Evolutionary conservation across 192 early-diverging fungal genomes (phyloP), one percentile per base, ranked within the genome.

Genomic region (Umbelopsis ramanniana): DNA sequence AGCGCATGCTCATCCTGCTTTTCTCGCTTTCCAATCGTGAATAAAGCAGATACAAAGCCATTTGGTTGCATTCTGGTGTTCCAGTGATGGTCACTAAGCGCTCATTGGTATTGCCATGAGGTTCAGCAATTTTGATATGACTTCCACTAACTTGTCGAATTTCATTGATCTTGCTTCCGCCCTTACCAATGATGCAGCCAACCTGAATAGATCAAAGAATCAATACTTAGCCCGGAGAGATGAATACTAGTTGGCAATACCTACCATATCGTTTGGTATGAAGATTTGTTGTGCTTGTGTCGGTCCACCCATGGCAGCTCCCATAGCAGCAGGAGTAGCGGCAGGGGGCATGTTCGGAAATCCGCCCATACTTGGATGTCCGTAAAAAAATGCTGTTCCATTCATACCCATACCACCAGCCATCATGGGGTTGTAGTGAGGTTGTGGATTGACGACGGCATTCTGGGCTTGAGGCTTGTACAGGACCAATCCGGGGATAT

Each of bases 111-210:
- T 85, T 85, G 69, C 84, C 88, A 67, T 86, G 85, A 66, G 91
- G 90, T 54, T 87, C 87, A 46, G 91, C 91, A 74, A 98, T 97
- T 77, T 94, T 93, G 78, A 98, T 96, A 77, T 94, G 91, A 52
- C 88, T 89, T 63, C 92, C 92, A 66, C 88, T 90, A 43, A 90
- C 80, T 55, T 90, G 89, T 68, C 92, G 89, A 72, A 93, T 93
- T 76, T 93, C 92, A 67, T 91, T 89, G 72, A 93, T 91, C 73
- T 92, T 91, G 40, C 84, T 84, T 33, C 95, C 96, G 19, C 90
- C 89, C 79, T 96, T 96, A 74, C 97, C 97, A 82, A 98, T 98
- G 71, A 98, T 94, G 74, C 93, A 93, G 22, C 97, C 97, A 46
- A 93, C 93, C 88, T 78, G 45, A 17, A 47, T 19, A 57, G 8